phyloP scores from a whole-genome alignment of 2,329 filamentous ascomycete species.

The Epichloe sibirici region DNA sequence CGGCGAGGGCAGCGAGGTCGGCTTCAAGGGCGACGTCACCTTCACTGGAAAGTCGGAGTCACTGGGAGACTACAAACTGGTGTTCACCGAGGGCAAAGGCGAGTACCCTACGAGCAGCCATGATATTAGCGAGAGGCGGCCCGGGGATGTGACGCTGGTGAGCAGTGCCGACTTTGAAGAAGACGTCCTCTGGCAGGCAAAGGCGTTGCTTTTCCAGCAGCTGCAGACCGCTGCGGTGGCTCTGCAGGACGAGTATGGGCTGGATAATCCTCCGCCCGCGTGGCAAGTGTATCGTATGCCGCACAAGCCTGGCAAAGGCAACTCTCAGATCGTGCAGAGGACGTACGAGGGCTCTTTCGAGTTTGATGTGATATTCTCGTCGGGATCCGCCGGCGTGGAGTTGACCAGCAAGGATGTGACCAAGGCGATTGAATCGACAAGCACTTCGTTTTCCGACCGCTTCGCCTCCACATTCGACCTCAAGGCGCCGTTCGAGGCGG shows the following conservation, averaged over 20 bases:
- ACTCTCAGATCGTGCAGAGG: constrained; percentile 82
- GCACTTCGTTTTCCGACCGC: constrained; percentile 57
- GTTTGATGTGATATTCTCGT: constrained; percentile 87
- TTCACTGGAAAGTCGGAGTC: constrained; percentile 58
- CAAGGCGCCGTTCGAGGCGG: constrained; percentile 60
- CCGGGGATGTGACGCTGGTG: constrained; percentile 64
- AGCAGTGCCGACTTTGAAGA: constrained; percentile 54
- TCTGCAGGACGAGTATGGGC: constrained; percentile 35
- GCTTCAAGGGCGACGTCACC: constrained; percentile 49
- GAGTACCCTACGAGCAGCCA: constrained; percentile 53
- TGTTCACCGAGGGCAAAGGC: constrained; percentile 58
- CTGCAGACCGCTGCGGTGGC: constrained; percentile 38
- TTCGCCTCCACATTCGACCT: constrained; percentile 58
- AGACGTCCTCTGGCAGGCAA: constrained; percentile 72
- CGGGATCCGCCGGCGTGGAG: constrained; percentile 50
- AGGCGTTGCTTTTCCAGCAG: constrained; percentile 47
- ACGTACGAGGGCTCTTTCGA: constrained; percentile 82
- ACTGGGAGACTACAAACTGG: constrained; percentile 69
- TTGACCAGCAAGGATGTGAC: constrained; percentile 52
- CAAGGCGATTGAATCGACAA: constrained; percentile 52
- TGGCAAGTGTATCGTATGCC: constrained; percentile 73
- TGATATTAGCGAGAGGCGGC: constrained; percentile 53
- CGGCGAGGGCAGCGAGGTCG: constrained; percentile 36
- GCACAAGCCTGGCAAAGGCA: constrained; percentile 58
- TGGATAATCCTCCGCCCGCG: constrained; percentile 64